These are phyloP conservation scores for Leccinellum rugosiceps DNA, from an alignment of 768 basidiomycete species.

Conservation along the genomic window DNA sequence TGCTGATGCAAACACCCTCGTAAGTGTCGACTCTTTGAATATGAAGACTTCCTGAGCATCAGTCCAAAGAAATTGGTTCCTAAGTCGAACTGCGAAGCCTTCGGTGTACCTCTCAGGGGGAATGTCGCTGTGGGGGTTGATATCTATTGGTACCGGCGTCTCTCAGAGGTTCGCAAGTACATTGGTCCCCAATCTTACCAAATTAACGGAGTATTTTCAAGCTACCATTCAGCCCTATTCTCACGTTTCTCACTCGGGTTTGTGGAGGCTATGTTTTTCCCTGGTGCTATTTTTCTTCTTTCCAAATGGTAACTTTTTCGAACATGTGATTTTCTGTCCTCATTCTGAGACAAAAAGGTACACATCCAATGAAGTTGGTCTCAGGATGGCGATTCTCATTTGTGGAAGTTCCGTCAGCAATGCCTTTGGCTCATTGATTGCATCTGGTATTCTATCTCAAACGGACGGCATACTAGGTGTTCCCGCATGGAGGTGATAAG, in stretches of 20 bases:
- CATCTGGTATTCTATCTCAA: conserved; percentile 66
- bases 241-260: conserved; percentile 79
- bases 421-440: conserved; percentile 76
- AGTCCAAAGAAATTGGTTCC: conserved; percentile 56
- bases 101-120: conserved; percentile 61
- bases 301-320: conserved; percentile 50
- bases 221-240: conserved; percentile 58
- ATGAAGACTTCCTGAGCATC: not conserved
- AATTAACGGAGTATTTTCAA: conserved; percentile 18
- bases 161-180: conserved; percentile 26
- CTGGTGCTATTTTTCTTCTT: conserved; percentile 62
- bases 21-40: conserved; percentile 29
- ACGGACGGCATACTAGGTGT: conserved; percentile 68
- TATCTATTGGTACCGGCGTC: conserved; percentile 52
- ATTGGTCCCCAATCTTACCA: not conserved
- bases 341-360: conserved; percentile 33
- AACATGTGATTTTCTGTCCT: not conserved
- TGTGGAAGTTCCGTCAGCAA: conserved; percentile 75
- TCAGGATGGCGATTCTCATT: conserved; percentile 61
- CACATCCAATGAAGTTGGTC: conserved; percentile 63
- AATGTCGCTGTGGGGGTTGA: conserved; percentile 69
- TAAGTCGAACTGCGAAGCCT: conserved; percentile 61
- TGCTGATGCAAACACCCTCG: conserved; percentile 74
- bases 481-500: conserved; percentile 64
- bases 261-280: conserved; percentile 66